Percentiles rank a stretch among this genome's conserved stretches.
Evolutionary conservation across 192 early-diverging fungal species (phyloP).

Genomic region (Backusella psychrophila): DNA sequence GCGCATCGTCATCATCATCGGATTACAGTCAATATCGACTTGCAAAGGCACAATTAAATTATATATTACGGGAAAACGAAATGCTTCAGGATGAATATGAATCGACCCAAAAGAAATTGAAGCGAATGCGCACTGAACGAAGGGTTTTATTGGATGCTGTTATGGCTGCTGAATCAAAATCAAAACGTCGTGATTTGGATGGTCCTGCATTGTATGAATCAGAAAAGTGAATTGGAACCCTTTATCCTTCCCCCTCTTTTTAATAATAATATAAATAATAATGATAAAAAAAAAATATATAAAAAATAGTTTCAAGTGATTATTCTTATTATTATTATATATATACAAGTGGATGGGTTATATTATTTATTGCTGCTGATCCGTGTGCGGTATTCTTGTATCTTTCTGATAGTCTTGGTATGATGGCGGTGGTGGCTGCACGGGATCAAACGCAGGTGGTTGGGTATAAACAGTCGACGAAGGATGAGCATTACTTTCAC

Average conservation of each 20-base stretch:
- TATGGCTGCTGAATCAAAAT: slow-evolving; percentile 26
- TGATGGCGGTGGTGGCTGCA: slow-evolving; percentile 27
- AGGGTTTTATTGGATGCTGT: slow-evolving; percentile 42
- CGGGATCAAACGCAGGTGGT: slow-evolving; percentile 15
- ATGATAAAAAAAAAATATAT: not conserved
- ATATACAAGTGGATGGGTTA: too few species aligned
- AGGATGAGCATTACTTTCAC: not conserved
- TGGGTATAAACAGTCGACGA: not conserved
- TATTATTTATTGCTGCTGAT: not conserved
- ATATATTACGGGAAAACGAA: slow-evolving; percentile 46
- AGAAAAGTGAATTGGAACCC: not conserved
- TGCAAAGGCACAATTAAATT: slow-evolving; percentile 39
- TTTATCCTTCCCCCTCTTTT: not conserved
- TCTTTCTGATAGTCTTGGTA: slow-evolving; percentile 36
- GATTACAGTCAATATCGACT: slow-evolving; percentile 32
- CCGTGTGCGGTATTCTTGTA: not conserved
- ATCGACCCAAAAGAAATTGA: slow-evolving; percentile 31
- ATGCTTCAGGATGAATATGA: slow-evolving; percentile 42
- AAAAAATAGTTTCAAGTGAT: not conserved
- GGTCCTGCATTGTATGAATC: slow-evolving; percentile 1
- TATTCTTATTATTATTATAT: too few species aligned
- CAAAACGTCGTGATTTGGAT: not conserved
- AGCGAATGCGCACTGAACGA: slow-evolving; percentile 39
- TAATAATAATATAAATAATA: not conserved
- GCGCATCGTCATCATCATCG: not conserved